Conservation (phyloP, 2,329 filamentous ascomycete genomes). For the Fusarium anthophilum region DNA sequence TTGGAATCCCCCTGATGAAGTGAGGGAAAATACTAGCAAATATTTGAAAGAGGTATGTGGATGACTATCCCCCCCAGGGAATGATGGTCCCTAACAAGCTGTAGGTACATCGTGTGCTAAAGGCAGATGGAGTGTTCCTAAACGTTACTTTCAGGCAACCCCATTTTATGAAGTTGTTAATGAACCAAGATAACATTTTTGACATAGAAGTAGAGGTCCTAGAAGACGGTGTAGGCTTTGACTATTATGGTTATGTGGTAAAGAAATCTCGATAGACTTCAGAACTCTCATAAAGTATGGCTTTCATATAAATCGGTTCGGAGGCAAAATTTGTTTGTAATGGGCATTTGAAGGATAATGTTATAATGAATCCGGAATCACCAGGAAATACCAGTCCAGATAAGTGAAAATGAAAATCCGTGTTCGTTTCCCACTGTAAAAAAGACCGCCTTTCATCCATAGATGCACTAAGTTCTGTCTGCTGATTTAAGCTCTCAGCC, state of each 20-base stretch:
- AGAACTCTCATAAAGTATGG: too few species aligned
- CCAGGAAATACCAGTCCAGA: not conserved
- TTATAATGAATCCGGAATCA: too few species aligned
- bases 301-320: not conserved
- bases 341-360: not conserved
- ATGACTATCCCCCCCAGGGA: accelerated
- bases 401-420: not conserved
- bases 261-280: not conserved
- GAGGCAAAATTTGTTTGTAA: not conserved
- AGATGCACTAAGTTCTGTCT: not conserved
- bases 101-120: not conserved
- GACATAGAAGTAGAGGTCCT: not conserved
- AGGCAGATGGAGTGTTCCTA: not conserved
- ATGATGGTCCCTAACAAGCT: not conserved
- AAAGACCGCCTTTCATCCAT: not conserved
- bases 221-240: not conserved
- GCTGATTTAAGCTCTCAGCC: too few species aligned
- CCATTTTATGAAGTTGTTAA: not conserved
- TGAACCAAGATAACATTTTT: not conserved
- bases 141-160: constrained; percentile 1
- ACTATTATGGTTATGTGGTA: not conserved
- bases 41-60: not conserved
- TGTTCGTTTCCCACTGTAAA: not conserved
- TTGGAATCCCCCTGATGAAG: not conserved
- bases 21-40: not conserved